Evolutionary conservation across 371 early-diverging fungal genomes (phyloP).

Genomic region (Encephalitozoon romaleae): DNA sequence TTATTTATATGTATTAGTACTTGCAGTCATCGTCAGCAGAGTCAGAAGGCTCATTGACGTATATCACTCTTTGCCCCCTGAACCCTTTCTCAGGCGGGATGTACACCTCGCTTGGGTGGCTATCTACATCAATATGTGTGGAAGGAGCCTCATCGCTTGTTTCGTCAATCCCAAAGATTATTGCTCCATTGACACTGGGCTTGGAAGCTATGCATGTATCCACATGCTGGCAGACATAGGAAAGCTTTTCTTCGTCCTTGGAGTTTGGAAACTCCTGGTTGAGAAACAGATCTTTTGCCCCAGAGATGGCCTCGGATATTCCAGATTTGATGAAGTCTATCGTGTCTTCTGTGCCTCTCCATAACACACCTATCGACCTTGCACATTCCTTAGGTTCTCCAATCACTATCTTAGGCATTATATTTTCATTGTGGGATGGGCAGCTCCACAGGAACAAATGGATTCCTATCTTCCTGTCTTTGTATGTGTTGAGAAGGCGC

Average conservation of each 20-base stretch:
- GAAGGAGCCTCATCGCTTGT: neutral
- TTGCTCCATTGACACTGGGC: conserved; percentile 2
- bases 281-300: conserved; percentile 20
- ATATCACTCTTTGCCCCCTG: neutral
- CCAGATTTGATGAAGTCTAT: conserved; percentile 38
- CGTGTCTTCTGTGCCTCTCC: conserved; percentile 48
- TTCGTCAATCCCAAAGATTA: neutral
- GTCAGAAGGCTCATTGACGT: neutral
- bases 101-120: neutral
- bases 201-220: conserved; percentile 29
- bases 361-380: conserved; percentile 43
- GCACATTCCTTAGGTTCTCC: conserved; percentile 40
- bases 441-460: conserved; percentile 51
- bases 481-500: neutral
- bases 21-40: neutral
- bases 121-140: neutral
- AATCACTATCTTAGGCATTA: neutral
- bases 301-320: conserved; percentile 47
- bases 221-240: conserved; percentile 10
- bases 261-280: conserved; percentile 5
- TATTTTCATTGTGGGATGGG: neutral
- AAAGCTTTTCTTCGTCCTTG: neutral
- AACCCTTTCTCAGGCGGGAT: neutral
- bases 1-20: neutral
- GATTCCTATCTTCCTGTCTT: conserved; percentile 36